These are phyloP conservation scores for Globisporangium sylvaticum DNA, from an alignment of 352 stramenopile genomes.

Conservation along the genomic window DNA sequence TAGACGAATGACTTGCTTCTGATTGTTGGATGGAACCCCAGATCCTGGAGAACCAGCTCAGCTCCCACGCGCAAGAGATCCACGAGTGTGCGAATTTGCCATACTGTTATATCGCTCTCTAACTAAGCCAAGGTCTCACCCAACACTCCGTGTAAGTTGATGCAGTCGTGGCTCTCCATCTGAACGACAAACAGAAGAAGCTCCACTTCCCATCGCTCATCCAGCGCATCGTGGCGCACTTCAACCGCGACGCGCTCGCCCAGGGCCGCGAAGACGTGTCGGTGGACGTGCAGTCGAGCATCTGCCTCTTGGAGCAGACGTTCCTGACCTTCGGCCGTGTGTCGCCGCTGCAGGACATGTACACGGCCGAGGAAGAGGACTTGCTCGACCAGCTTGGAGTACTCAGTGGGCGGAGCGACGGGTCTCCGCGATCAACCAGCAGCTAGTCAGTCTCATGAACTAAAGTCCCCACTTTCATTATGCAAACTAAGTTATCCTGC, in stretches of 20 bases:
- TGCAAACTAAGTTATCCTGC: constrained; percentile 2
- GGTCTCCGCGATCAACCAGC: not conserved
- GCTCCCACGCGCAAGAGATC: constrained; percentile 45
- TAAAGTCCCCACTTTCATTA: not conserved
- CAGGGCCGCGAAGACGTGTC: constrained; percentile 37
- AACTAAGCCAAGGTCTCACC: too few relatives aligned
- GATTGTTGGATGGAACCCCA: constrained; percentile 7
- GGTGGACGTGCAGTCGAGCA: constrained; percentile 59
- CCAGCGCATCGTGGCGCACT: constrained; percentile 29
- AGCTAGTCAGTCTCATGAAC: not conserved
- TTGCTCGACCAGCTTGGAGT: constrained; percentile 52
- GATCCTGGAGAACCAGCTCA: constrained; percentile 53
- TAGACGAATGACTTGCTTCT: not conserved
- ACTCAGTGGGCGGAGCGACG: constrained; percentile 20
- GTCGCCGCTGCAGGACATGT: constrained; percentile 72
- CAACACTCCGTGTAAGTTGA: too few relatives aligned
- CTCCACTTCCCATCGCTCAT: constrained; percentile 40
- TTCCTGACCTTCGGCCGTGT: constrained; percentile 45
- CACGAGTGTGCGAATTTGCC: constrained; percentile 38
- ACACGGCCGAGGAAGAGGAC: constrained; percentile 70
- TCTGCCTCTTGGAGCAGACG: constrained; percentile 67
- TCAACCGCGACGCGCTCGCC: constrained; percentile 23
- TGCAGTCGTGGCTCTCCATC: constrained; percentile 27
- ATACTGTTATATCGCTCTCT: too few relatives aligned
- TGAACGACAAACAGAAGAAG: constrained; percentile 39